phyloP scores from a whole-genome alignment of 2,329 filamentous ascomycete species.

The Talaromyces sp. region DNA sequence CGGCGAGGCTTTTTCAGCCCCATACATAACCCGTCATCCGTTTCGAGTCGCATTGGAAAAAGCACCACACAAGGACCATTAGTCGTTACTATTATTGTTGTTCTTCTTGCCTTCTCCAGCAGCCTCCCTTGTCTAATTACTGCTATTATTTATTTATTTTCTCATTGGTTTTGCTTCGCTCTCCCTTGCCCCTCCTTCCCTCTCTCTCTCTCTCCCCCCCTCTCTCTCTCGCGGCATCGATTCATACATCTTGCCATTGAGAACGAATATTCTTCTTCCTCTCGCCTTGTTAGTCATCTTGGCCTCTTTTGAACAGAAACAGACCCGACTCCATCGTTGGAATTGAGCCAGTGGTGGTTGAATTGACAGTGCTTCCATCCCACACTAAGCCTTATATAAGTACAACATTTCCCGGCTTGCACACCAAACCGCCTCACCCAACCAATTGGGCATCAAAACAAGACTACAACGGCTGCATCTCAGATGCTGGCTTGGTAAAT shows the following conservation, averaged over 20 bases:
- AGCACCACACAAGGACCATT: background rate
- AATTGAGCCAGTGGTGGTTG: background rate
- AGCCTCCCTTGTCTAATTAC: background rate
- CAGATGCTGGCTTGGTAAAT: background rate
- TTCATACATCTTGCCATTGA: background rate
- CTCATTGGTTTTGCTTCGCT: background rate
- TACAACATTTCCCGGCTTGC: background rate
- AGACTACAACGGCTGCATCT: background rate
- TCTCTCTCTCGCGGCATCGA: background rate
- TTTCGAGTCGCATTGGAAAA: background rate
- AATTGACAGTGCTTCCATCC: background rate
- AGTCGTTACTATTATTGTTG: background rate
- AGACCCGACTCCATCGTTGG: background rate
- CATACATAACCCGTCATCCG: background rate
- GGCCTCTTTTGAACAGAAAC: background rate
- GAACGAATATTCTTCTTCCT: background rate
- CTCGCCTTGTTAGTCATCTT: background rate
- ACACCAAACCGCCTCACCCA: background rate
- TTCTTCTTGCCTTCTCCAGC: background rate
- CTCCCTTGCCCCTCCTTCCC: background rate
- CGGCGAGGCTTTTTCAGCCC: background rate
- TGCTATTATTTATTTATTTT: background rate
- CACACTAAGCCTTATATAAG: conserved; percentile 1
- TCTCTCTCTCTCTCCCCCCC: background rate
- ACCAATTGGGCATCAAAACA: background rate